A percentile compares a stretch with the other conserved stretches of the same genome.
Evolutionary conservation across 208 protist genomes (phyloP).

Genomic region (Leishmania arabica): DNA sequence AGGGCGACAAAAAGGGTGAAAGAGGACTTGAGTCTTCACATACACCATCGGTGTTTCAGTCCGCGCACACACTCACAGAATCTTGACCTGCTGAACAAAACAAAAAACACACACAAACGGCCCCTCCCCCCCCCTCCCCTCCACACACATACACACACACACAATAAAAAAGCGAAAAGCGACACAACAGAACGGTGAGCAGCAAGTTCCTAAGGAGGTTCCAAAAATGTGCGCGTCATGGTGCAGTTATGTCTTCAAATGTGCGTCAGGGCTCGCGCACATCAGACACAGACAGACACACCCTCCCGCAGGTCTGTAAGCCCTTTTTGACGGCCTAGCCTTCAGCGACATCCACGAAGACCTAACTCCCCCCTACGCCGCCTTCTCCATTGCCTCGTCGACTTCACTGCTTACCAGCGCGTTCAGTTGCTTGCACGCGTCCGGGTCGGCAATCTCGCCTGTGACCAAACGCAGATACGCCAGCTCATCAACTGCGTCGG

Average conservation of each 20-base stretch:
- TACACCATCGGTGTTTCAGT: no score
- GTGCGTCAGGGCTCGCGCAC: neutral
- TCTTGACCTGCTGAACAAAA: no score
- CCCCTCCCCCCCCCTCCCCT: no score
- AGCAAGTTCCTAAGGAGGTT: neutral
- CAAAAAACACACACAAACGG: no score
- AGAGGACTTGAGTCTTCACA: no score
- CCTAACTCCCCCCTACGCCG: no score
- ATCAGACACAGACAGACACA: neutral
- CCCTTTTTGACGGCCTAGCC: neutral
- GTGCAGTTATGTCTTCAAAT: neutral
- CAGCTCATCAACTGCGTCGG: neutral
- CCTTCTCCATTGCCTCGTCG: neutral
- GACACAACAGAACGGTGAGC: neutral
- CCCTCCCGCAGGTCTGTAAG: neutral
- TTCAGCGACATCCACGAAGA: neutral
- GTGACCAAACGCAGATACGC: constrained; percentile 21
- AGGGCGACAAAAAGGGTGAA: no score
- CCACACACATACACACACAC: no score
- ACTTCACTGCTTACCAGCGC: neutral
- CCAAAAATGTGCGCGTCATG: neutral
- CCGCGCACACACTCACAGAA: no score
- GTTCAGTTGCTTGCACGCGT: constrained; percentile 15
- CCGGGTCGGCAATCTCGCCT: constrained; percentile 2
- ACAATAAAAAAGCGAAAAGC: neutral